Base-by-base conservation (phyloP, 2,329 filamentous ascomycete genomes). In the Colletotrichum lentis region DNA sequence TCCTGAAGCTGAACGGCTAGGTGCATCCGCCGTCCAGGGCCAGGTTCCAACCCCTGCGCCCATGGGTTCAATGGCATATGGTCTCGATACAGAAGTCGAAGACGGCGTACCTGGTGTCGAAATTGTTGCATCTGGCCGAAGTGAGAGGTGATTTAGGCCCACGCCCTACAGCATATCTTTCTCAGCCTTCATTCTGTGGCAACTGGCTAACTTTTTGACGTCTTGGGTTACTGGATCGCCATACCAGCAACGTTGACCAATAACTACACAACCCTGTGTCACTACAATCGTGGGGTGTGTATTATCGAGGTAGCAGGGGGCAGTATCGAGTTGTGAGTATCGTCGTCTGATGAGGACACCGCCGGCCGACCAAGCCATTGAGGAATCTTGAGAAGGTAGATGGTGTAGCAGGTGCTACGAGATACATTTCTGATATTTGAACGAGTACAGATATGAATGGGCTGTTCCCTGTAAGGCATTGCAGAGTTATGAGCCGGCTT, bases 1-100 rank as follows among this genome's bases (percentile, higher is more conserved):
- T 54, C 50, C 43, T 27, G n/a, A 37, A 44, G n/a, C 55, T 24
- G 43, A n/a, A 27, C 50, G 62, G 65, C 24, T 56, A 24, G 62
- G 18, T 68, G 65, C 65, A 61, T 43, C 31, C 18, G 18, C 24
- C 31, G 24, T 44, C 35, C 43, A 65, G 65, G 55, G 55, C 43
- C 41, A 44, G 10, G 37, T 22, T 35, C 37, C 37, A 47, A 41
- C 5, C 20, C 20, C 24, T 20, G 20, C 27, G 14, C 18, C 2
- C 16, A n/a, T 31, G 27, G 8, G 20, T 52, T 37, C 2, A 11
- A 10, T 43, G 20, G 3, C 6, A 27, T n/a, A 6, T 16, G 11
- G 12, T 41, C 14, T 49, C 31, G n/a, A 16, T 31, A 39, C 7
- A 18, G 35, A n/a, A 24, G 11, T 35, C 35, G 16, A 50, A n/a